A percentile compares a stretch with the other conserved stretches of the same genome.
Evolutionary conservation across 2,329 filamentous ascomycete species (phyloP).

Genomic region (Fusarium sp.): DNA sequence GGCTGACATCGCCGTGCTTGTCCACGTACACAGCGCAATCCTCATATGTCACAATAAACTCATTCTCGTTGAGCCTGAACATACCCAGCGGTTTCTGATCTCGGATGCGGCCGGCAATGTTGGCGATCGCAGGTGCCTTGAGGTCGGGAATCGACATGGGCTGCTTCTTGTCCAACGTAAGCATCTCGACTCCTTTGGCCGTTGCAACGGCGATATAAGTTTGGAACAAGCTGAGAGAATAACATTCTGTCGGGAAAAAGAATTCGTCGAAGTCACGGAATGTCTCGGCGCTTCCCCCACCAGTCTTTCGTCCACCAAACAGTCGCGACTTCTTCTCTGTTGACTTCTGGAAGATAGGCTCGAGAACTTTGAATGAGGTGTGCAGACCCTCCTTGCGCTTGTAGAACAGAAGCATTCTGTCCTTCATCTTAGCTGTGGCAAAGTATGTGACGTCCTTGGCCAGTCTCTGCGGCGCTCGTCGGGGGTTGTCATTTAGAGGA

Average conservation of each 20-base stretch:
- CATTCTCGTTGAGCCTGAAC: slow-evolving; percentile 93
- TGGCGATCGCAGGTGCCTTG: slow-evolving; percentile 80
- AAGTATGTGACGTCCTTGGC: slow-evolving; percentile 97
- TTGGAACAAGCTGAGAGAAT: slow-evolving; percentile 95
- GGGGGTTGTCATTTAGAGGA: slow-evolving; percentile 76
- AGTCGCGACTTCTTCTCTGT: slow-evolving; percentile 83
- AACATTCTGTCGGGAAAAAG: slow-evolving; percentile 96
- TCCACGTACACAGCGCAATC: slow-evolving; percentile 98
- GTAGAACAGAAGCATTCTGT: slow-evolving; percentile 93
- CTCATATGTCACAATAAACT: slow-evolving; percentile 94
- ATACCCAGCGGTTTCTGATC: slow-evolving; percentile 91
- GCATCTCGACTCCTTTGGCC: slow-evolving; percentile 91
- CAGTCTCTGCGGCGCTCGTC: slow-evolving; percentile 91
- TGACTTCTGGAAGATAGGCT: slow-evolving; percentile 94
- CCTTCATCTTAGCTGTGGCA: slow-evolving; percentile 96
- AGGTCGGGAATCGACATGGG: slow-evolving; percentile 94
- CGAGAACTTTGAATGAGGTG: slow-evolving; percentile 95
- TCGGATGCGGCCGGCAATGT: slow-evolving; percentile 85
- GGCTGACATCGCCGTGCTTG: slow-evolving; percentile 95
- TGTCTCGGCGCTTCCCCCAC: slow-evolving; percentile 84
- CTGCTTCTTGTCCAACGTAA: slow-evolving; percentile 97
- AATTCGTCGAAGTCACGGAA: slow-evolving; percentile 99
- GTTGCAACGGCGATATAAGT: slow-evolving; percentile 93
- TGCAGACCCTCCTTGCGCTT: slow-evolving; percentile 94
- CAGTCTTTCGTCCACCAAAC: slow-evolving; percentile 69